Evolutionary conservation across 208 protist species (phyloP).

Genomic region (Herpetomonas muscarum): DNA sequence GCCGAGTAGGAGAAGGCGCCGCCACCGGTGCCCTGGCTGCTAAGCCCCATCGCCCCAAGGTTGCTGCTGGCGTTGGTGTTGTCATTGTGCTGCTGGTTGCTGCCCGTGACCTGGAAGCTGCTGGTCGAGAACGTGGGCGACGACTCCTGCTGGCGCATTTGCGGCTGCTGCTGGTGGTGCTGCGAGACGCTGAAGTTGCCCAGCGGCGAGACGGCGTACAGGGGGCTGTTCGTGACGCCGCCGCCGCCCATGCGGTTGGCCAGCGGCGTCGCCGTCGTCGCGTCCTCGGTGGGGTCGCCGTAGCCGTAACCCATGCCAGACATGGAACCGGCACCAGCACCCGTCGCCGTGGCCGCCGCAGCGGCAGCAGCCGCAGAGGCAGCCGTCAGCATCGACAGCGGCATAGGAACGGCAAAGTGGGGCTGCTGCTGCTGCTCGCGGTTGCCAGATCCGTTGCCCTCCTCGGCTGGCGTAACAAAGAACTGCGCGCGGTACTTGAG

Average conservation of each 20-base stretch:
- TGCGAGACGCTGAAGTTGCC: not conserved
- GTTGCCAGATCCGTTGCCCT: slow-evolving; percentile 6
- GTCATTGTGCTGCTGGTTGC: not conserved
- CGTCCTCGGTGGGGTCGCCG: not conserved
- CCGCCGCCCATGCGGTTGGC: not conserved
- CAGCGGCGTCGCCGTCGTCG: not conserved
- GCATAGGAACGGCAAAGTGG: slow-evolving; percentile 7
- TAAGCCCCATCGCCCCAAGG: not conserved
- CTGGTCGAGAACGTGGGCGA: not conserved
- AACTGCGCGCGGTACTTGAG: slow-evolving; percentile 33
- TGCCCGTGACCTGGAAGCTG: not conserved
- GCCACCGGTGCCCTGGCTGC: not conserved
- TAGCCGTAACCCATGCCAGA: not conserved
- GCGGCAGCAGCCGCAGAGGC: not conserved
- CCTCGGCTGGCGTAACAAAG: not conserved
- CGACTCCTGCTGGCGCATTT: not conserved
- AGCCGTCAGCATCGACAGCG: not conserved
- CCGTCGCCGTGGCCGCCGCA: not conserved
- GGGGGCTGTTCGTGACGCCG: not conserved
- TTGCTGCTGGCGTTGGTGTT: no score
- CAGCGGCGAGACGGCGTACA: not conserved
- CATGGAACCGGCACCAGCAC: no score
- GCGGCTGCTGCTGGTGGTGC: no score
- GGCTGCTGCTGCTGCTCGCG: slow-evolving; percentile 11
- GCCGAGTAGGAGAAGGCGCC: not conserved